Conservation (phyloP, 495 filamentous ascomycete genomes). For the Stereocaulon alpinum region DNA sequence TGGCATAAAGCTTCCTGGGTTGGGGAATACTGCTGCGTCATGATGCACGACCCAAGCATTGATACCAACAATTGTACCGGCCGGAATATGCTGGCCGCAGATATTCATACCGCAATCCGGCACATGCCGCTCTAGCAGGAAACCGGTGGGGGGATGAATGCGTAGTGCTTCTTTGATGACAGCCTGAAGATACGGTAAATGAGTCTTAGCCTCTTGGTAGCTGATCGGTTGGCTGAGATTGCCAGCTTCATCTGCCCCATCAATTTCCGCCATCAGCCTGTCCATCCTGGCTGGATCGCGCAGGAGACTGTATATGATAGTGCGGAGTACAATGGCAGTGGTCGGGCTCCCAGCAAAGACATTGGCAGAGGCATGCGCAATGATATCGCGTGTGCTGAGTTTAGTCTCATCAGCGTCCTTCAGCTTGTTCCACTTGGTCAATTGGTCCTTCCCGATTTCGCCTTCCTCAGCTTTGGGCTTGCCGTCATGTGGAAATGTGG, state of each 20-base stretch:
- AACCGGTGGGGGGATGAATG: constrained; percentile 47
- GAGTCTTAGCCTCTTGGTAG: constrained; percentile 16
- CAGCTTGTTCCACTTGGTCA: too few relatives aligned
- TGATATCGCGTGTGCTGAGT: too few relatives aligned
- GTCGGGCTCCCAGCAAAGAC: too few relatives aligned
- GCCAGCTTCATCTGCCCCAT: constrained; percentile 30
- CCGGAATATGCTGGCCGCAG: constrained; percentile 37
- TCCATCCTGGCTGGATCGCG: constrained; percentile 42
- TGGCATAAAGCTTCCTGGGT: too few relatives aligned
- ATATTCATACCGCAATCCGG: constrained; percentile 26
- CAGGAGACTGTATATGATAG: constrained; percentile 47
- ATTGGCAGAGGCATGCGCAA: too few relatives aligned
- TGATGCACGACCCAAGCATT: constrained; percentile 50
- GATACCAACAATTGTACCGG: constrained; percentile 53
- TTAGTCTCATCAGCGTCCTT: too few relatives aligned
- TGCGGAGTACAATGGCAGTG: constrained; percentile 13
- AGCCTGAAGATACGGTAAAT: constrained; percentile 51
- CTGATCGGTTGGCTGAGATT: too few relatives aligned
- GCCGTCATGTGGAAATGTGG: too few relatives aligned
- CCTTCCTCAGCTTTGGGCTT: too few relatives aligned
- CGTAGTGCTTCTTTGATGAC: constrained; percentile 57
- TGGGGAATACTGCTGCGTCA: too few relatives aligned
- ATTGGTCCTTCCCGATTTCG: too few relatives aligned
- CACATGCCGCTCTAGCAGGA: constrained; percentile 42
- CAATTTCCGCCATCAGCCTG: constrained; percentile 27